Base-by-base conservation (phyloP, 495 filamentous ascomycete species). In the Talaromyces liani region DNA sequence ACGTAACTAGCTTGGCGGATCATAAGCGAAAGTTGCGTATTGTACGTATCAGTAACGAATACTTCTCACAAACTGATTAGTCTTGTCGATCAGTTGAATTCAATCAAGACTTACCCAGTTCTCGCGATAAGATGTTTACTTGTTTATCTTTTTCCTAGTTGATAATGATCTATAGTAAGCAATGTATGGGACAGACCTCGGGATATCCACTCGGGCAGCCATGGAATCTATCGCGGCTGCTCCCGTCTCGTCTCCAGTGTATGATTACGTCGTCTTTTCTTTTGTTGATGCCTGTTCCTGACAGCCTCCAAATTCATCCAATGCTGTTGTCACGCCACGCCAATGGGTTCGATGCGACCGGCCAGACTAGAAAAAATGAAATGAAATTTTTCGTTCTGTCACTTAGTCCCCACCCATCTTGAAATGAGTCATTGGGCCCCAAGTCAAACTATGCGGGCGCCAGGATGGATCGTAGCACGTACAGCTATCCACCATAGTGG, bases 401-500 rank as follows among this genome's bases (percentile, higher is more conserved):
- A 49, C n/a, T 49, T 20, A 4, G 6, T 20, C 45, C 33, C 45
- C 53, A 25, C 22, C 25, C 20, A 29, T 56, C 53, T 56, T 10
- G 53, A 56, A 56, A 56, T 56, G 53, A 56, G 53, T 56, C 53
- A 56, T 56, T 56, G 53, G 53, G 53, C 53, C 53, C 12, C 18
- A 56, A 25, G 12, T 9, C 45, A 49, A 20, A 49, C n/a, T 20
- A 49, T 20, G 45, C 18, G 45, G 45, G n/a, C n/a, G n/a, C n/a
- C n/a, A n/a, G n/a, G 45, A 49, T 49, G 18, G 45, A 49, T 49
- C 45, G 18, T 49, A 49, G 45, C 36, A 41, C 36, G 36, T 41
- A 41, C 36, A 49, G 24, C 12, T 56, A 56, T 56, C 53, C 53
- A 27, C 53, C 53, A 29, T 12, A 3, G 53, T 27, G 53, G 53